Evolutionary conservation across 1,284 basidiomycete species (phyloP).

Genomic region (Pulveroboletus sp.): DNA sequence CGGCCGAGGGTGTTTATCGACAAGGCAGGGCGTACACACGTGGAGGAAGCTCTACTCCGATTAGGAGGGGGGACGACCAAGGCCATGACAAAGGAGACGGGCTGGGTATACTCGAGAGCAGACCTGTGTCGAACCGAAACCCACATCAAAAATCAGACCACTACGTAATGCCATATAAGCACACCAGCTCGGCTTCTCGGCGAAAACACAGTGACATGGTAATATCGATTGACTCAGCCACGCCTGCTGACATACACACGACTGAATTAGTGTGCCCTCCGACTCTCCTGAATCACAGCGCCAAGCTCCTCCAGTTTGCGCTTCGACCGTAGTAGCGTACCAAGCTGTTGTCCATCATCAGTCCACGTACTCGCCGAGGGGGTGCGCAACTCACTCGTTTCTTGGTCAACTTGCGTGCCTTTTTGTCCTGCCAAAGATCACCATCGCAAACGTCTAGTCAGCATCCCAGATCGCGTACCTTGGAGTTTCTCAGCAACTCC

Average conservation of each 20-base stretch:
- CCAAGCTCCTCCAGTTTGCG: slow-evolving; percentile 96
- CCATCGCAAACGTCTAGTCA: not conserved
- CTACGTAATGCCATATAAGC: slow-evolving; percentile 26
- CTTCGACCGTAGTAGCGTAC: slow-evolving; percentile 94
- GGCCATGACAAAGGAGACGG: slow-evolving; percentile 26
- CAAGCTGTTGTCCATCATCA: slow-evolving; percentile 61
- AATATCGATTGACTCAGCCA: slow-evolving; percentile 19
- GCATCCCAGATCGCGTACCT: slow-evolving; percentile 54
- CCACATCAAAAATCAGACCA: slow-evolving; percentile 26
- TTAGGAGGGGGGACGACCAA: slow-evolving; percentile 36
- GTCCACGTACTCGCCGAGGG: too few relatives aligned
- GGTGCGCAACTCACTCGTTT: slow-evolving; percentile 77
- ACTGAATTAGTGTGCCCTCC: slow-evolving; percentile 63
- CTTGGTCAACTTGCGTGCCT: slow-evolving; percentile 97
- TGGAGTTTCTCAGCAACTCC: slow-evolving; percentile 99
- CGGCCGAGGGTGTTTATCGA: slow-evolving; percentile 57
- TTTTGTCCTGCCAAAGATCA: slow-evolving; percentile 78
- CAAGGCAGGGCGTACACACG: slow-evolving; percentile 55
- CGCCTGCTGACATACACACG: not conserved
- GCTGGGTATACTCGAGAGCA: slow-evolving; percentile 1
- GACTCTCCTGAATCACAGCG: slow-evolving; percentile 88
- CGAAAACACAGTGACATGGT: not conserved
- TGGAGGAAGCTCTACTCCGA: slow-evolving; percentile 62
- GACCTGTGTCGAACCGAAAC: slow-evolving; percentile 10
- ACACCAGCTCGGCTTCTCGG: slow-evolving; percentile 23